phyloP scores from a whole-genome alignment of 768 basidiomycete genomes.

The Suillus weaverae region DNA sequence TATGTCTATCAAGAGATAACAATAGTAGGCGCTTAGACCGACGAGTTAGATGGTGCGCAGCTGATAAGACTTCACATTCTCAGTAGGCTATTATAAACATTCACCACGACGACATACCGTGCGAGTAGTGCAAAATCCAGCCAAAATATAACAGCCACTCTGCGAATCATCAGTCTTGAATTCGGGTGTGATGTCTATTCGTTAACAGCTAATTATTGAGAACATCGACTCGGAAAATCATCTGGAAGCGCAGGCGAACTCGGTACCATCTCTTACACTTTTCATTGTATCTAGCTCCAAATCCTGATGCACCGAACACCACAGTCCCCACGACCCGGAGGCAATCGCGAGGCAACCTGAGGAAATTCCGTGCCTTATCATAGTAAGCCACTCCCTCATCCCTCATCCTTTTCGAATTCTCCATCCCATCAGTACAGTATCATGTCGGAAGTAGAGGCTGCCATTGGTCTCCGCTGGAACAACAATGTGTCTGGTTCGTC shows the following conservation, averaged over 20 bases:
- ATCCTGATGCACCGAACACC: neutral
- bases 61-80: neutral
- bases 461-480: neutral
- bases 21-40: neutral
- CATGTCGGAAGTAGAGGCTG: neutral
- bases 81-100: neutral
- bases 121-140: neutral
- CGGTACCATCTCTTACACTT: neutral
- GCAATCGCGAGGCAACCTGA: neutral
- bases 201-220: neutral
- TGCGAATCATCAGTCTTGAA: neutral
- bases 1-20: neutral
- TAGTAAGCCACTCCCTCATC: neutral
- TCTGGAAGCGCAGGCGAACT: neutral
- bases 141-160: neutral
- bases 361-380: neutral
- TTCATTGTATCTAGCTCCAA: neutral
- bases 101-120: slow-evolving; percentile 1
- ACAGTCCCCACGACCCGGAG: neutral
- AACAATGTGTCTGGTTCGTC: slow-evolving; percentile 1
- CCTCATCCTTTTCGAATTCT: neutral
- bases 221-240: neutral
- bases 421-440: neutral
- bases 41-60: neutral
- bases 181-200: neutral